Evolutionary conservation across 2,329 filamentous ascomycete genomes (phyloP), one percentile per base, ranked within the genome.

Genomic region (Trichoderma lentiforme): DNA sequence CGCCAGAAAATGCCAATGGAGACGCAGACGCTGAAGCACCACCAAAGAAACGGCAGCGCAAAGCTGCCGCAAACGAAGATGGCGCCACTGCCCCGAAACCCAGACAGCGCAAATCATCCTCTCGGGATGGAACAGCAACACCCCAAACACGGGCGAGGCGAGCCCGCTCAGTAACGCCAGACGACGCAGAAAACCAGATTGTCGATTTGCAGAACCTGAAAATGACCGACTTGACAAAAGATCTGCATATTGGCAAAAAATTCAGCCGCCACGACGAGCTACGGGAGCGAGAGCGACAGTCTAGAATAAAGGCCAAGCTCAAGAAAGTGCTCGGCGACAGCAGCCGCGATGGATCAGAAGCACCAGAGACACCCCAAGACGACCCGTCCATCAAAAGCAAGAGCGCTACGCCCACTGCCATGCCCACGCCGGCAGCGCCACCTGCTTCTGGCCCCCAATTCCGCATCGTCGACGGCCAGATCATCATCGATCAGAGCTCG

Each of bases 231-330:
- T 82, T 96, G 3, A 92, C 89, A 64, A 88, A 87, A 73, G 91
- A 93, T 77, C 83, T 92, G 67, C 86, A 87, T 26, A 91, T 91
- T 71, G 93, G 93, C 71, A 93, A 92, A 79, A 90, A 91, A 73
- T 95, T 93, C 71, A 91, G 90, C 76, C 87, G 91, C 3, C 92
- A 94, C 75, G 89, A 90, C 76, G 90, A 92, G 77, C 90, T 96
- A 76, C 88, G 90, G 56, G 86, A 90, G 74, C 89, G 93, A 57
- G 87, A 93, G 81, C 83, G 87, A 65, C 82, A 85, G 70, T 76
- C 76, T n/a, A 79, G 79, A 26, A 61, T 79, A 24, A 81, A 79
- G 66, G 72, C 76, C 15, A 82, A 81, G 71, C 65, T 76, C 11
- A 75, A 74, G 30, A 78, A 78, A 32, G 76, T 77, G 34, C 72